Evolutionary conservation across 768 basidiomycete genomes (phyloP).

Genomic region (Rhodotorula paludigena): DNA sequence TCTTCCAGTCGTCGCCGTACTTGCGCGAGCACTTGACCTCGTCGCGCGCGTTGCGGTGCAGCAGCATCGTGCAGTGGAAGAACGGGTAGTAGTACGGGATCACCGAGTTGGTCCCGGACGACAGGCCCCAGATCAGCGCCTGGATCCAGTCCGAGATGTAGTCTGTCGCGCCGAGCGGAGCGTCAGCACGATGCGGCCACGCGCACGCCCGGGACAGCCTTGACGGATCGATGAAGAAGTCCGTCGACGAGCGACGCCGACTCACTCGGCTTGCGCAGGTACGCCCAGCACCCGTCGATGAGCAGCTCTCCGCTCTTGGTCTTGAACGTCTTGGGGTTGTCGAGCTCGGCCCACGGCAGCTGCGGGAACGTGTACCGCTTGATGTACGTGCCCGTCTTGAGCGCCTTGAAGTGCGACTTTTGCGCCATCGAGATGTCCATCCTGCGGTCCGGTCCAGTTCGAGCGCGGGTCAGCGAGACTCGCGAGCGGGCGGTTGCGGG

Average conservation of each 20-base stretch:
- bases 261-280: slow-evolving; percentile 75
- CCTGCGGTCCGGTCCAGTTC: slow-evolving; percentile 48
- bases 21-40: slow-evolving; percentile 52
- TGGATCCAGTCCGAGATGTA: slow-evolving; percentile 75
- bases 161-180: slow-evolving; percentile 51
- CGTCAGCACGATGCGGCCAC: background rate
- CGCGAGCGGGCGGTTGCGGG: background rate
- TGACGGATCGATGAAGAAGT: background rate
- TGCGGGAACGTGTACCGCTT: slow-evolving; percentile 87
- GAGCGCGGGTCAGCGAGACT: background rate
- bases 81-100: slow-evolving; percentile 96
- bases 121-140: slow-evolving; percentile 37
- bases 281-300: slow-evolving; percentile 89
- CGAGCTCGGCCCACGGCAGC: slow-evolving; percentile 70
- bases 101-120: slow-evolving; percentile 30
- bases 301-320: slow-evolving; percentile 90
- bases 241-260: slow-evolving; percentile 47
- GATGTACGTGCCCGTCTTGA: slow-evolving; percentile 52
- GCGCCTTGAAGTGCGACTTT: slow-evolving; percentile 97
- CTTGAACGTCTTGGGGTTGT: slow-evolving; percentile 86
- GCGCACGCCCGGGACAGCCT: background rate
- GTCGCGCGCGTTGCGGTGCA: slow-evolving; percentile 86
- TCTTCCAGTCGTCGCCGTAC: slow-evolving; percentile 42
- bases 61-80: slow-evolving; percentile 88
- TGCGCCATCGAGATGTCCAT: slow-evolving; percentile 95